Percentiles rank a stretch among this genome's conserved stretches.
Conservation (phyloP, 768 basidiomycete species). For the Lentinula boryana region DNA sequence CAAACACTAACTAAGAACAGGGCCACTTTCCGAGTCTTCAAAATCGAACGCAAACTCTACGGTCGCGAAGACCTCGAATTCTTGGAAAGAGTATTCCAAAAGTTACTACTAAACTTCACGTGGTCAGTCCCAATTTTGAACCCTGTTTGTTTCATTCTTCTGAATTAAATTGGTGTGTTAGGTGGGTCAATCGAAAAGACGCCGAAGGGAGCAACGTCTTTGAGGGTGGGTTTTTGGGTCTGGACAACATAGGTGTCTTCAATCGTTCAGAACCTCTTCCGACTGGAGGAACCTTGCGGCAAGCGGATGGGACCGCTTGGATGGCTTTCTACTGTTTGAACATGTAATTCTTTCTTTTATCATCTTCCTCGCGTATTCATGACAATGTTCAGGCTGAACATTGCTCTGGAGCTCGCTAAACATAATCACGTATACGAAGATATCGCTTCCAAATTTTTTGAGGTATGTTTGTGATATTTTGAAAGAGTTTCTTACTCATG, state of each 20-base stretch:
- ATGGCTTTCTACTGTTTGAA: constrained; percentile 99
- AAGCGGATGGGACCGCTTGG: constrained; percentile 99
- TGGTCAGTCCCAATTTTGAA: constrained; percentile 45
- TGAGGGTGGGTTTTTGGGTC: constrained; percentile 95
- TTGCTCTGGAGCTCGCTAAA: constrained; percentile 95
- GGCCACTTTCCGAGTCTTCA: constrained; percentile 98
- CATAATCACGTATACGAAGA: constrained; percentile 98
- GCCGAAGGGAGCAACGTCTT: constrained; percentile 93
- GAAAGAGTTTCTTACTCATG: neutral
- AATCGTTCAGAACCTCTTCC: constrained; percentile 97
- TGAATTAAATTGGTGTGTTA: constrained; percentile 17
- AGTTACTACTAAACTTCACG: constrained; percentile 93
- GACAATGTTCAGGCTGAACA: constrained; percentile 66
- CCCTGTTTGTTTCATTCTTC: neutral
- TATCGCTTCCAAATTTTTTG: constrained; percentile 97
- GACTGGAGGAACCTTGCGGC: constrained; percentile 88
- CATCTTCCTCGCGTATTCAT: neutral
- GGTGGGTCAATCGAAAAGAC: constrained; percentile 99
- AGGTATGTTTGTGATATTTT: constrained; percentile 35
- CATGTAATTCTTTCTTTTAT: constrained; percentile 48
- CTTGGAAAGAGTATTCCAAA: constrained; percentile 98
- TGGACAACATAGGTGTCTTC: constrained; percentile 98
- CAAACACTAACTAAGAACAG: constrained; percentile 24
- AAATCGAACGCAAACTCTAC: constrained; percentile 94
- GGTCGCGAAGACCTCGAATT: constrained; percentile 88